These are phyloP conservation scores for Starmerella khaoyaiensis DNA, from an alignment of 805 yeast genomes.

Conservation along the genomic window DNA sequence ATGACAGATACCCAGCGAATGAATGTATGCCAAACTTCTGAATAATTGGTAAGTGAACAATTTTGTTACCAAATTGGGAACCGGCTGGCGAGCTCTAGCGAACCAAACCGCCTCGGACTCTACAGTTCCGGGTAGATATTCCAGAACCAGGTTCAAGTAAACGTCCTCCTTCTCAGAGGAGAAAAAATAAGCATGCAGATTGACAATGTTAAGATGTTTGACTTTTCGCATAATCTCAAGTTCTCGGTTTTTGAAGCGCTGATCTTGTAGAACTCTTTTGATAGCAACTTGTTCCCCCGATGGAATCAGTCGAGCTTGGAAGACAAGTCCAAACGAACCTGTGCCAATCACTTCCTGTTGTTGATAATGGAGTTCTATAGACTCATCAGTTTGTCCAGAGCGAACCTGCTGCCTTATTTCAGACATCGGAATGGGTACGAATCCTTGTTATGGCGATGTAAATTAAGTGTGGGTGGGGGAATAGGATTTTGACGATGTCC, in stretches of 20 bases:
- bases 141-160: conserved; percentile 78
- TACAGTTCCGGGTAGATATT: conserved; percentile 90
- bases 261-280: conserved; percentile 92
- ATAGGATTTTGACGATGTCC: too few relatives aligned
- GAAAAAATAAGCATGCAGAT: conserved; percentile 75
- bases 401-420: conserved; percentile 48
- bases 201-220: conserved; percentile 76
- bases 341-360: conserved; percentile 90
- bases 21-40: conserved; percentile 66
- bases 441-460: too few relatives aligned
- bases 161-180: conserved; percentile 68
- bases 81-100: conserved; percentile 39
- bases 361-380: conserved; percentile 54
- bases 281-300: conserved; percentile 76
- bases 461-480: too few relatives aligned
- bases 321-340: conserved; percentile 98
- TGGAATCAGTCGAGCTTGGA: conserved; percentile 66
- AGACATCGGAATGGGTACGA: too few relatives aligned
- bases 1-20: conserved; percentile 63
- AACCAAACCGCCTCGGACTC: conserved; percentile 80
- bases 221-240: conserved; percentile 87
- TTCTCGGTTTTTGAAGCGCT: conserved; percentile 90
- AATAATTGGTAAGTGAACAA: conserved; percentile 74
- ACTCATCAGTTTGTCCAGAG: conserved; percentile 58
- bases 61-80: conserved; percentile 86